Evolutionary conservation across 2,329 filamentous ascomycete species (phyloP).

Genomic region (Colletotrichum incanum): DNA sequence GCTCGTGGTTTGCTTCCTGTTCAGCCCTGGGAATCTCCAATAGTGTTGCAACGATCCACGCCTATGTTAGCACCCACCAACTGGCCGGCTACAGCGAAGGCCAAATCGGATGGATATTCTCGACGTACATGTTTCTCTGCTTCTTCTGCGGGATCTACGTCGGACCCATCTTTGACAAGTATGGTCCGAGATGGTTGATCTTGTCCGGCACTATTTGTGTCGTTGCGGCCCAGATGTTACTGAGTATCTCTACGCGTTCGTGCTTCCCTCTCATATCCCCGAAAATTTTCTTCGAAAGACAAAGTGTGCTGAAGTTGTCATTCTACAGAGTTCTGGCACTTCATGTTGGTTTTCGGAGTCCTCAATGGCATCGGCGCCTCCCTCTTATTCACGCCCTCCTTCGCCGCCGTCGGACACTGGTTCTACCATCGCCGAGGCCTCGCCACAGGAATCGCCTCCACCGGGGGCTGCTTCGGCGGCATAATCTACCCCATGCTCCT

Average conservation of each 20-base stretch:
- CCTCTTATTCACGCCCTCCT: constrained; percentile 86
- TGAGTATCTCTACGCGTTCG: constrained; percentile 79
- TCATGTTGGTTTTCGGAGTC: constrained; percentile 84
- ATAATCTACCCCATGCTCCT: constrained; percentile 75
- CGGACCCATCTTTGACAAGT: constrained; percentile 89
- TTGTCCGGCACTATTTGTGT: constrained; percentile 75
- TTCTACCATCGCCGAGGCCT: constrained; percentile 82
- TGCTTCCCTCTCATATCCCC: neutral
- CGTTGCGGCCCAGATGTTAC: constrained; percentile 74
- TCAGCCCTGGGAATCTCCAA: constrained; percentile 86
- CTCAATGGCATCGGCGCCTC: constrained; percentile 82
- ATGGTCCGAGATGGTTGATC: constrained; percentile 83
- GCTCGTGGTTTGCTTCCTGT: constrained; percentile 83
- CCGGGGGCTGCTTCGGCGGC: constrained; percentile 80
- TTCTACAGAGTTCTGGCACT: constrained; percentile 82
- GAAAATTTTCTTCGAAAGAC: neutral
- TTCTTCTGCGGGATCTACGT: constrained; percentile 91
- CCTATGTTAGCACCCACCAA: constrained; percentile 82
- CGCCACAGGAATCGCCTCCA: constrained; percentile 85
- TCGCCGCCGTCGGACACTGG: constrained; percentile 76
- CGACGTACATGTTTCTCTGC: constrained; percentile 85
- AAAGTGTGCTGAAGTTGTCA: neutral
- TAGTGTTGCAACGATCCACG: constrained; percentile 83
- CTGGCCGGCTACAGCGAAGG: constrained; percentile 77
- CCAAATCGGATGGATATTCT: constrained; percentile 89